Evolutionary conservation across 352 stramenopile species (phyloP), one percentile per base, ranked within the genome.

Genomic region (Globisporangium sylvaticum): DNA sequence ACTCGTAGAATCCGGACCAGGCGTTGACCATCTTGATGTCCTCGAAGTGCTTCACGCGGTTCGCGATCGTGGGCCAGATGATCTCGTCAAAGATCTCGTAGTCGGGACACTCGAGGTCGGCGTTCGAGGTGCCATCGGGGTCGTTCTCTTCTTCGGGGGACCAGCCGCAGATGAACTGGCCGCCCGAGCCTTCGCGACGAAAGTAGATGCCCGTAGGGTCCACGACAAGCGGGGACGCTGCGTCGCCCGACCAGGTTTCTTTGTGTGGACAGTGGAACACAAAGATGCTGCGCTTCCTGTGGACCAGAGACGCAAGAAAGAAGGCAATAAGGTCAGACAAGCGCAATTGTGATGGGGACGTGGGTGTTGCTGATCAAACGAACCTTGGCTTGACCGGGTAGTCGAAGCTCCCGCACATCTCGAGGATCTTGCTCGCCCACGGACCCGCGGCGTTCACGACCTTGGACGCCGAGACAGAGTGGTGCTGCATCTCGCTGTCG

Each of bases 1-100:
- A 95, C 64, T 95, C 87, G 71, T 95, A 95, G 71, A 86, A 95
- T 8, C 87, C 87, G 31, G 87, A 80, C 87, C 87, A 95, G 7
- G 79, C 71, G 48, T 79, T 89, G 27, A 91, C n/a, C 2, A 94
- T 62, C 66, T 95, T 94, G 68, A 95, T 87, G 37, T 78, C 80
- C 61, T 95, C 85, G 50, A 95, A 94, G 22, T 81, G 72, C 32
- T 87, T 79, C 12, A 95, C 86, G 27, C 87, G 82, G 55, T 80
- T 68, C 2, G 87, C 87, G 48, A 95, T 90, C 18, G 84, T 91
- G 18, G 87, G 87, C 87, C 87, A 95, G 65, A 94, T 88, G 22
- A 89, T 62, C 52, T 91, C 76, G 53, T 92, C 84, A 48, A 94
- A 95, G 44, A 89, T 67, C 3, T 80, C 64, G 67, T 95, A 76